These are phyloP conservation scores for Cladorrhinum samala DNA, from an alignment of 495 filamentous ascomycete genomes.

Conservation along the genomic window DNA sequence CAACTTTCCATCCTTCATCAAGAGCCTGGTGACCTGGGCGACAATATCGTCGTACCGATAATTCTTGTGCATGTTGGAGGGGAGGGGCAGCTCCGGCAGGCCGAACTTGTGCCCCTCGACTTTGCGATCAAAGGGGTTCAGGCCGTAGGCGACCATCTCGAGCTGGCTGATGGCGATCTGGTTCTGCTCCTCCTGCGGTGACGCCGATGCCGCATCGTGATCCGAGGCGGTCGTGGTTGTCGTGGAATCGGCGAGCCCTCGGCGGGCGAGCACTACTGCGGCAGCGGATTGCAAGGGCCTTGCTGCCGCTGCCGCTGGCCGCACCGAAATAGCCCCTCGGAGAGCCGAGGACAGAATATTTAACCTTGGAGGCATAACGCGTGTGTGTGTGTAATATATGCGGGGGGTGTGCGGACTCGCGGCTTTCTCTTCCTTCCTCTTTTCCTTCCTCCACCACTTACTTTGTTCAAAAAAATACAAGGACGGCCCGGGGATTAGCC, in stretches of 20 bases:
- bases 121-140: constrained; percentile 21
- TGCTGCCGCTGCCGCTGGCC: constrained; percentile 30
- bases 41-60: constrained; percentile 77
- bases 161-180: constrained; percentile 32
- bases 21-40: constrained; percentile 75
- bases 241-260: constrained; percentile 21
- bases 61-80: constrained; percentile 57
- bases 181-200: constrained; percentile 16
- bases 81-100: constrained; percentile 59
- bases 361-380: constrained; percentile 46
- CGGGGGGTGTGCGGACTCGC: constrained; percentile 5
- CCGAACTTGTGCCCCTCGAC: constrained; percentile 65
- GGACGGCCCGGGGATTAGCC: constrained; percentile 12
- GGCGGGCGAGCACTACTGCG: constrained; percentile 39
- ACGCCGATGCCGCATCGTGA: constrained; percentile 3
- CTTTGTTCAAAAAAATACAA: constrained; percentile 6
- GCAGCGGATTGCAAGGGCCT: constrained; percentile 57
- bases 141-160: constrained; percentile 27
- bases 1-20: constrained; percentile 88
- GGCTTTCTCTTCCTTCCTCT: too few species aligned
- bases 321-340: constrained; percentile 40
- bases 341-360: constrained; percentile 36
- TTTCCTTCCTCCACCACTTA: too few species aligned
- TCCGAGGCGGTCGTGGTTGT: constrained; percentile 1
- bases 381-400: constrained; percentile 5